Evolutionary conservation across 371 early-diverging fungal genomes (phyloP), one percentile per base, ranked within the genome.

Genomic region (Choanephora cucurbitarum): DNA sequence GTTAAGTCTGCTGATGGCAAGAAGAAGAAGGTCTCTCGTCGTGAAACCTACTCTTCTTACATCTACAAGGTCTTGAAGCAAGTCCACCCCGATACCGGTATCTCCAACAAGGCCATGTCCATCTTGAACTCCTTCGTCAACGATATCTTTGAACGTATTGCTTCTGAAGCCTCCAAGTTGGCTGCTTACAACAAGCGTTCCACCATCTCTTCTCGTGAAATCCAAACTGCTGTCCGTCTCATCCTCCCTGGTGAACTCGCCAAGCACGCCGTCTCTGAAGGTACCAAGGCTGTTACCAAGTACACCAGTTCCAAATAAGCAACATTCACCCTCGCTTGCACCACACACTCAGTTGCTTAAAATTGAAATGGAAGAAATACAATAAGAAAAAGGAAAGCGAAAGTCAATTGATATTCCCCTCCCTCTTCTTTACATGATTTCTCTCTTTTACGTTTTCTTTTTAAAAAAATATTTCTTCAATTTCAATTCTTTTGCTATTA

Each of bases 61-160:
- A 95, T 95, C 82, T 95, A 93, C 89, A 92, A 92, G 84, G 97
- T 97, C 61, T 81, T 97, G 75, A 92, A 93, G 83, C 97, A 97
- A 79, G 95, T 96, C 58, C 96, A 97, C 86, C 96, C 96, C 62
- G 96, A 97, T 69, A 93, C 93, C 59, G 96, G 96, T 82, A 94
- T 97, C 84, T 94, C 95, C 81, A 94, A 93, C 93, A 95, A 95
- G 89, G 96, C 95, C 85, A 97, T 97, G 97, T 90, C 91, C 58
- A 96, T 97, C 79, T 84, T 97, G 80, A 96, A 97, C 94, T 94
- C 95, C 49, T 97, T 97, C 72, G 96, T 97, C 73, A 91, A 92
- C 82, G 97, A 97, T 72, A 94, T 97, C 79, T 97, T 96, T 68
- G 95, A 94, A 77, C 92, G 95, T 63, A 93, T 95, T 57, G 91